phyloP scores from a whole-genome alignment of 1,284 basidiomycete genomes.

The Peniophora sp. region DNA sequence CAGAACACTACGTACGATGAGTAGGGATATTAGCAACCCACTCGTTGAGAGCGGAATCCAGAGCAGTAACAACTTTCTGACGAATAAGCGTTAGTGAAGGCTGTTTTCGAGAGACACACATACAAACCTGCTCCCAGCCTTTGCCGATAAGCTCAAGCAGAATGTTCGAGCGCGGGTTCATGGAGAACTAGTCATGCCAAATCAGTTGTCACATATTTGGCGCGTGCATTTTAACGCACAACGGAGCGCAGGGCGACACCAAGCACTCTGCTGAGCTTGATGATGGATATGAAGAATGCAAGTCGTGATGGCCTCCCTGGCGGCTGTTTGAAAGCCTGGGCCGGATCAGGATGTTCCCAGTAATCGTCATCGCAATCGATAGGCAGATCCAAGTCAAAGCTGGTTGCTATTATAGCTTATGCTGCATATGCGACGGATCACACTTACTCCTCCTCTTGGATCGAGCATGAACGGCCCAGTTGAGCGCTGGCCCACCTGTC shows the following conservation, averaged over 20 bases:
- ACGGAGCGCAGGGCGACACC: conserved; percentile 47
- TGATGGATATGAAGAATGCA: conserved; percentile 39
- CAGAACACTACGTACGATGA: conserved; percentile 24
- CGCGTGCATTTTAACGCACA: conserved; percentile 22
- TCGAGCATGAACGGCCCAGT: conserved; percentile 73
- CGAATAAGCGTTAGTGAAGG: too few species aligned
- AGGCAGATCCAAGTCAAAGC: conserved; percentile 53
- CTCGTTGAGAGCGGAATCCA: conserved; percentile 51
- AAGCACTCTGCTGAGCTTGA: conserved; percentile 48
- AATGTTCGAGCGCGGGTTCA: conserved; percentile 37
- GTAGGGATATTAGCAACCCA: conserved; percentile 54
- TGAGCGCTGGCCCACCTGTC: conserved; percentile 31
- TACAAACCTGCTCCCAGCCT: conserved; percentile 31
- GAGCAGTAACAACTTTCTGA: conserved; percentile 38
- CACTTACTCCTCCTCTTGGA: conserved; percentile 84
- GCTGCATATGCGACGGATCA: conserved; percentile 17
- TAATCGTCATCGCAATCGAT: conserved; percentile 57
- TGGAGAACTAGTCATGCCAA: conserved; percentile 25
- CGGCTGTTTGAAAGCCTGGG: conserved; percentile 36
- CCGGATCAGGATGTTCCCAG: conserved; percentile 36
- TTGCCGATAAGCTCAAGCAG: conserved; percentile 35
- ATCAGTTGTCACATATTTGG: not conserved
- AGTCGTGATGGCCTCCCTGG: conserved; percentile 32
- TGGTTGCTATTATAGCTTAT: conserved; percentile 11
- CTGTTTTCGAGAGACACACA: too few species aligned